Evolutionary conservation across 176 grass and related monocot species (phyloP), one percentile per base, ranked within the genome.

Genomic region (Triticum timopheevii): DNA sequence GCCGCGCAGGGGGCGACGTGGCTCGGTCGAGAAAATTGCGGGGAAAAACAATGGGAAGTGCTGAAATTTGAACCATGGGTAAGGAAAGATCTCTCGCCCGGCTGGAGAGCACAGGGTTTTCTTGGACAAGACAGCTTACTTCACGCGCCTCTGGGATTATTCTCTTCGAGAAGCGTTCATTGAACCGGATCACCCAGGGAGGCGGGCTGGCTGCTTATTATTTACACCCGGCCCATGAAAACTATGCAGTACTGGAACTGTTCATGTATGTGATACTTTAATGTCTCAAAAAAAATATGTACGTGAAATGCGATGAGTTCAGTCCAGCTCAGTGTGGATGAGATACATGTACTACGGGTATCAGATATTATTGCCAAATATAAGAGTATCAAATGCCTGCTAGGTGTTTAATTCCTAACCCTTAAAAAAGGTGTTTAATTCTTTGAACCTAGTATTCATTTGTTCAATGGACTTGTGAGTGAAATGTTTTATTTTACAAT

Each of bases 1-100:
- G 75, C 19, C 36, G 63, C 7, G 1, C 25, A 24, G 61, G 61
- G 6, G 28, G 65, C 74, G 74, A 78, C 81, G 86, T 91, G 86
- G 90, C 86, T 3, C 8, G 8, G 11, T 0, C 6, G 8, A 10
- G 45, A 19, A 76, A 52, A 52, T 50, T 28, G 25, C 73, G 73
- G 44, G 27, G 17, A 20, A 56, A 61, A 66, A 49, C 22, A 50
- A 31, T 54, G 16, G 61, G 61, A 56, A 3, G 22, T 2, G 38
- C 38, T 25, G n/a, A 73, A 76, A 31, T 76, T 74, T 75, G 40
- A 50, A 75, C 35, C 72, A 0, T 54, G 50, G 15, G 70, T 5
- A 10, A 63, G 3, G 20, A 76, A 76, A 76, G 25, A 76, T 76
- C 25, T 52, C 10, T 49, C 3, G 72, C 72, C 23, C 40, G 72